phyloP scores from a whole-genome alignment of 2,329 filamentous ascomycete species.

The Penicillium sp. region DNA sequence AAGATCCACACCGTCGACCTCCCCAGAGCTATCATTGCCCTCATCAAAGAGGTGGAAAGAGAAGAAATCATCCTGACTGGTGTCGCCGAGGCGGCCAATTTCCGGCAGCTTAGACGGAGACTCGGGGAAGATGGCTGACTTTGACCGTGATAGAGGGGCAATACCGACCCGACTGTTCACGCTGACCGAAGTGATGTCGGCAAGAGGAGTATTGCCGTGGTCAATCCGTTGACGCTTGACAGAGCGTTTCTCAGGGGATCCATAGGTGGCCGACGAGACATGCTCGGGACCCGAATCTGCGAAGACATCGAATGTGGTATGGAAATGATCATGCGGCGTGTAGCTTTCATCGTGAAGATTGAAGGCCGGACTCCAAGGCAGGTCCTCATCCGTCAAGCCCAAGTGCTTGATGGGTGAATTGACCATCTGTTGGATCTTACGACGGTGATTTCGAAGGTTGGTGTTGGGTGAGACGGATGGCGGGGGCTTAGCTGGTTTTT shows the following conservation, averaged over 20 bases:
- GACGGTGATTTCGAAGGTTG: constrained; percentile 83
- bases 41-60: constrained; percentile 51
- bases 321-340: constrained; percentile 42
- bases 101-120: constrained; percentile 42
- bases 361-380: constrained; percentile 51
- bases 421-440: constrained; percentile 76
- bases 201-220: constrained; percentile 52
- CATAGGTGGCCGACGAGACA: constrained; percentile 40
- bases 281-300: constrained; percentile 41
- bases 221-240: constrained; percentile 53
- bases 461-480: constrained; percentile 90
- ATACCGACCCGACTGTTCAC: constrained; percentile 37
- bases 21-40: constrained; percentile 42
- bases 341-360: constrained; percentile 51
- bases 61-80: constrained; percentile 46
- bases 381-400: constrained; percentile 42
- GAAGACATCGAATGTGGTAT: constrained; percentile 59
- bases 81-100: constrained; percentile 33
- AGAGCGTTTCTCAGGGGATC: constrained; percentile 58
- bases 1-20: constrained; percentile 48
- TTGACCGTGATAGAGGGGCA: constrained; percentile 35
- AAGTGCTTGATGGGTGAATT: constrained; percentile 66
- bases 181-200: constrained; percentile 41
- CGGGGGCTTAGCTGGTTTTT: constrained; percentile 62
- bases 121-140: constrained; percentile 38